A percentile compares a stretch with the other conserved stretches of the same genome.
phyloP scores from a whole-genome alignment of 2,329 filamentous ascomycete genomes.

The Alternaria arborescens region DNA sequence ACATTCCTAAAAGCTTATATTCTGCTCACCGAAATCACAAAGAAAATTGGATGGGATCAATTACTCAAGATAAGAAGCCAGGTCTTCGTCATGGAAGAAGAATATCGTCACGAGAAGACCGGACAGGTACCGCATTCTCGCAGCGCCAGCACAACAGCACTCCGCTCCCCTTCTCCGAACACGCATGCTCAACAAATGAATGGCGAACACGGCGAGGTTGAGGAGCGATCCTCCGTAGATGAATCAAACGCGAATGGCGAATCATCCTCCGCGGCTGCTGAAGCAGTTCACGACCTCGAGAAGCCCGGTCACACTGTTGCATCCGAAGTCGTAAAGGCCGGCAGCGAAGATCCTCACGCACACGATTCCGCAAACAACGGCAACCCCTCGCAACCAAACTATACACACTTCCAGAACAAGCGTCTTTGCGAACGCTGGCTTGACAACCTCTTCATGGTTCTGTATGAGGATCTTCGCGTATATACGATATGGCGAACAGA shows the following conservation, averaged over 20 bases:
- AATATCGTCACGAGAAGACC: conserved; percentile 86
- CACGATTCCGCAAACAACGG: conserved; percentile 59
- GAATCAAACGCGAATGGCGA: conserved; percentile 43
- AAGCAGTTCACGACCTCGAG: conserved; percentile 63
- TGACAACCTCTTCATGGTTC: conserved; percentile 98
- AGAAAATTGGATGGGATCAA: conserved; percentile 97
- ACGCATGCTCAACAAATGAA: conserved; percentile 46
- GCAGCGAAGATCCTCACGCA: conserved; percentile 66
- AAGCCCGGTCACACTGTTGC: conserved; percentile 82
- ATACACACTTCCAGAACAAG: conserved; percentile 96
- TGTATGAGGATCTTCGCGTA: conserved; percentile 96
- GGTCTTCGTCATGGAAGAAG: conserved; percentile 99
- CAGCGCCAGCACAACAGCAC: conserved; percentile 80
- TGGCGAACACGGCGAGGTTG: conserved; percentile 46
- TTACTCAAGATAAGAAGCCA: conserved; percentile 92
- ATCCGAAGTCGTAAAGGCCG: conserved; percentile 78
- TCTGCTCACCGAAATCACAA: conserved; percentile 92
- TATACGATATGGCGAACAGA: conserved; percentile 99
- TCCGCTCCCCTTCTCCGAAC: conserved; percentile 71
- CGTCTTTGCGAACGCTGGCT: conserved; percentile 97
- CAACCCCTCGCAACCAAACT: conserved; percentile 66
- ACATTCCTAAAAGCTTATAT: conserved; percentile 96
- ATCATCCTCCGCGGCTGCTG: conserved; percentile 37
- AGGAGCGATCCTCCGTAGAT: conserved; percentile 26
- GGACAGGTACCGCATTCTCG: conserved; percentile 58